Conservation (phyloP, 495 filamentous ascomycete genomes). For the Xylaria sp. region DNA sequence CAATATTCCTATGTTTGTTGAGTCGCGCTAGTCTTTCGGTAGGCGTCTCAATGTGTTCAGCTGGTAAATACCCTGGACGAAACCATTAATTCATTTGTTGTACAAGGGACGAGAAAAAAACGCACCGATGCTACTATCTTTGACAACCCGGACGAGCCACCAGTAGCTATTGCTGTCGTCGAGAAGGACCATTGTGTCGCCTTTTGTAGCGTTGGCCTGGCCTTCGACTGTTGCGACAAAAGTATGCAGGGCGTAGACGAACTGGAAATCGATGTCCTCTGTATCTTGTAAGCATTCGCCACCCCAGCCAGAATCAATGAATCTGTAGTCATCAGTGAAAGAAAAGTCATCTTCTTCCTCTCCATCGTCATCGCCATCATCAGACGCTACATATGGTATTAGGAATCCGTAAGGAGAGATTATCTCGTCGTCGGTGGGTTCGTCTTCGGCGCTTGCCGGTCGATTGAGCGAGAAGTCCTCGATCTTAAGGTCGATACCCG, state of each 20-base stretch:
- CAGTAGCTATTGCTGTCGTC: conserved; percentile 99
- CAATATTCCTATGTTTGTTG: conserved; percentile 98
- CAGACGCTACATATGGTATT: conserved; percentile 44
- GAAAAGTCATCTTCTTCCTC: conserved; percentile 55
- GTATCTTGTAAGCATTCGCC: conserved; percentile 78
- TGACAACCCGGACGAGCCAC: conserved; percentile 97
- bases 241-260: conserved; percentile 97
- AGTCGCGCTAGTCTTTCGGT: conserved; percentile 91
- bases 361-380: conserved; percentile 52
- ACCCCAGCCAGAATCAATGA: conserved; percentile 72
- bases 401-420: conserved; percentile 36
- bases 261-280: conserved; percentile 99
- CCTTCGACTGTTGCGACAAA: conserved; percentile 98
- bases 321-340: conserved; percentile 60
- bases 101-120: background rate
- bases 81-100: background rate
- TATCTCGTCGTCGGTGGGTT: conserved; percentile 20
- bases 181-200: conserved; percentile 99
- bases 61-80: conserved; percentile 84
- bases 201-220: conserved; percentile 97
- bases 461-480: conserved; percentile 25
- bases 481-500: conserved; percentile 23
- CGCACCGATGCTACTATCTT: conserved; percentile 95
- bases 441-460: background rate
- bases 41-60: conserved; percentile 98